Conservation (phyloP, 768 basidiomycete species). For the Leccinum boreale region DNA sequence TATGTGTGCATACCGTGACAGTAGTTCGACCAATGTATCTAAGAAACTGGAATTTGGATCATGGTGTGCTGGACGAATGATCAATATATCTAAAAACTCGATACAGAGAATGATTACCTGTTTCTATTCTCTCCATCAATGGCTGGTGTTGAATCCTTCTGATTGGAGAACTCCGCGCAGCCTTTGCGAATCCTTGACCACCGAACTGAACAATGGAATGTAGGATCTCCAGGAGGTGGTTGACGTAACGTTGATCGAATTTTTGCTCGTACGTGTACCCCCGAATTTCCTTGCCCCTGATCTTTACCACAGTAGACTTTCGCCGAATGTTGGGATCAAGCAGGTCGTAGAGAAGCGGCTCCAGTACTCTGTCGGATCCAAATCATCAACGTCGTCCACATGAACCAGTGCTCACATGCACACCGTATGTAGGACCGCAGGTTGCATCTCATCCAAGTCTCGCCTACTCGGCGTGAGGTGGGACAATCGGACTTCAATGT, state of each 20-base stretch:
- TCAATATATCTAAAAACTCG: constrained; percentile 5
- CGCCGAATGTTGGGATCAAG: constrained; percentile 67
- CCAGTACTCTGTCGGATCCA: constrained; percentile 63
- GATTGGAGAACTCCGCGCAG: constrained; percentile 61
- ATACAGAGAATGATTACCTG: constrained; percentile 40
- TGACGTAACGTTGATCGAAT: constrained; percentile 72
- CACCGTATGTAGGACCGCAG: constrained; percentile 90
- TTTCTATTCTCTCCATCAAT: constrained; percentile 58
- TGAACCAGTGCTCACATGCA: not conserved
- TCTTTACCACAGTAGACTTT: constrained; percentile 43
- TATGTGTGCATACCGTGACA: constrained; percentile 69
- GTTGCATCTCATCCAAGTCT: constrained; percentile 97
- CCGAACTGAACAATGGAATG: constrained; percentile 81
- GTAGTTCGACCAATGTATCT: constrained; percentile 69
- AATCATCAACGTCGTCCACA: not conserved
- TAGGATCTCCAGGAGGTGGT: constrained; percentile 74
- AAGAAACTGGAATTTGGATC: constrained; percentile 67
- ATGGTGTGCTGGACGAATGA: constrained; percentile 25
- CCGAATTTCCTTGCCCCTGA: constrained; percentile 64
- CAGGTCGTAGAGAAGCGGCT: constrained; percentile 79
- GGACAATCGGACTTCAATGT: constrained; percentile 77
- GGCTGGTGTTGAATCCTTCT: constrained; percentile 63
- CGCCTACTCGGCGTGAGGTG: constrained; percentile 69
- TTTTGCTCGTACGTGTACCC: constrained; percentile 67
- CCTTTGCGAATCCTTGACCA: constrained; percentile 82